Base-by-base conservation (phyloP, 352 stramenopile species). In the Phytophthora idaei region DNA sequence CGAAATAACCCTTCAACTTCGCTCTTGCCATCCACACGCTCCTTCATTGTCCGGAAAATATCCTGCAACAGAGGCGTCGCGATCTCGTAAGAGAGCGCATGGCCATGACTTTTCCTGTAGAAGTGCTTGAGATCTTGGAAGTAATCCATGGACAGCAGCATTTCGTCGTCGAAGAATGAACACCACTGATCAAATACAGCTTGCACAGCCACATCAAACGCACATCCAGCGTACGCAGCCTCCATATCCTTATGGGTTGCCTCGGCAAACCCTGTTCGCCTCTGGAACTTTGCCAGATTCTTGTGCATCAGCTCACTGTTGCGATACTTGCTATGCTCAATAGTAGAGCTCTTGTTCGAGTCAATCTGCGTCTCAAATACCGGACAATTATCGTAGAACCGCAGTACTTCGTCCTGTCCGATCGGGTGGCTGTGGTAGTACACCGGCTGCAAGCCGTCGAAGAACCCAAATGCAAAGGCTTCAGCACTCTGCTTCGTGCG, bases 51-150 rank as follows among this genome's bases (percentile, higher is more conserved):
- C 14, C 41, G 61, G 25, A 91, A 74, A 29, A 95, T 77, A 39
- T 90, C 73, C 41, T 89, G 82, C 46, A 95, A 63, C 29, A 95
- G 59, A 37, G 87, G 87, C 28, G 87, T 58, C 5, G 87, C 87
- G 50, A 95, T 93, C 68, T 90, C 85, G 32, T 81, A 87, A 4
- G 87, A 85, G 14, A 95, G 50, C 3, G 81, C 67, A 60, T 92
- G 73, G 5, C 87, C 87, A 48, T 93, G 83, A 58, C 87, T 89
- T 61, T 95, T 95, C 39, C 81, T 80, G 81, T 95, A 95, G 34
- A 93, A 95, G 46, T 93, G 80, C 57, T 95, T 95, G 45, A 95
- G 80, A 57, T 95, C 87, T 60, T 95, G 83, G 64, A 87, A 92
- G 34, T 93, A 95, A 62, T 95, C 87, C 80, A 95, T 89, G 1